Base-by-base conservation (phyloP, 345 rosid species). In the Populus tremula region DNA sequence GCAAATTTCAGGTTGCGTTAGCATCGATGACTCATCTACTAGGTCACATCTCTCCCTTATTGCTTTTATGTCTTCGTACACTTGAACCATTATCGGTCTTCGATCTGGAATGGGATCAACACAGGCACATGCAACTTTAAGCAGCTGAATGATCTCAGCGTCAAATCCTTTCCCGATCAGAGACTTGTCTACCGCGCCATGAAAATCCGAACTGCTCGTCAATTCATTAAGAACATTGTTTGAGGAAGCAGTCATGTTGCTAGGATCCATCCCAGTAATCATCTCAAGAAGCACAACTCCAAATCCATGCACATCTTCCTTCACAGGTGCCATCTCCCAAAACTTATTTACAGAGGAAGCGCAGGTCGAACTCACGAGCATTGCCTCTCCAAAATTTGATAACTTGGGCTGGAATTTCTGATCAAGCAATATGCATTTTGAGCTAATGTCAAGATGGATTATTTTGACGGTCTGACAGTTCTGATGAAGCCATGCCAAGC, bases 401-500 rank as follows among this genome's bases (percentile, higher is more conserved):
- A 39, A 39, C 43, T 7, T 85, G 10, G 86, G 80, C 67, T 82
- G 82, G 27, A 80, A 82, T 62, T 78, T 59, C 1, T 29, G 64
- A 25, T 82, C 84, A 41, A 80, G 50, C 33, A 80, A 38, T n/a
- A 85, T 50, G 43, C 74, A 80, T 66, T 85, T 85, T 2, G 84
- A 78, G 81, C 79, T 82, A 21, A 85, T 72, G 67, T 78, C 70
- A 27, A 71, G 74, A 53, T 85, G 88, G 18, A 70, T 16, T 4
- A 82, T 54, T n/a, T 76, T 79, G 18, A 76, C 17, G 2, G 49
- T 13, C 0, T 13, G 66, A 33, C 76, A 64, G 31, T 53, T 71
- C 5, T 85, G 83, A 70, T 85, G 87, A 13, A 85, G 76, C 86
- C 88, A 85, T 6, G 88, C 80, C 66, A 85, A 73, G 13, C 86